These are phyloP conservation scores for Plasmodium vivax DNA, from an alignment of 169 alveolate genomes.

Conservation along the genomic window DNA sequence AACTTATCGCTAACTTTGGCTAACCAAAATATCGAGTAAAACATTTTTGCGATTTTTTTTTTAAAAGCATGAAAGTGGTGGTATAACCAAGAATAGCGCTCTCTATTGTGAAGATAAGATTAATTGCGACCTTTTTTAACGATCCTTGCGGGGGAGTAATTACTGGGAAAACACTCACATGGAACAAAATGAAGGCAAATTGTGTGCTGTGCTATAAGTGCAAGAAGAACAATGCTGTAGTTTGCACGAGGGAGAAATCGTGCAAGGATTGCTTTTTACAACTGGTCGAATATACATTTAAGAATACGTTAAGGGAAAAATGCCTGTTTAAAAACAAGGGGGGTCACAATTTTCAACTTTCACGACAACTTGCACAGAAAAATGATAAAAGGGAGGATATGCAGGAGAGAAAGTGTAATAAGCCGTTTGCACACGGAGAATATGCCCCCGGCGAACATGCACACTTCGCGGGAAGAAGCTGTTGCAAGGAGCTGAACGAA, in stretches of 20 bases:
- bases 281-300: conserved; percentile 69
- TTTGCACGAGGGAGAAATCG: conserved; percentile 55
- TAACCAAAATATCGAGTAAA: background rate
- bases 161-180: background rate
- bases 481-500: background rate
- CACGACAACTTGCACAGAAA: background rate
- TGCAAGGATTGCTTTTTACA: conserved; percentile 60
- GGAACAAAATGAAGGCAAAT: background rate
- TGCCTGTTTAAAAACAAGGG: conserved; percentile 67
- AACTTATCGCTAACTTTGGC: background rate
- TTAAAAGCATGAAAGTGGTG: background rate
- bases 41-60: background rate
- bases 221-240: conserved; percentile 52
- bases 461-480: background rate
- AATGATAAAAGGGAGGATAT: conserved; percentile 5
- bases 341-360: background rate
- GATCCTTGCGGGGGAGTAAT: conserved; percentile 4
- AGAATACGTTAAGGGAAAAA: conserved; percentile 73
- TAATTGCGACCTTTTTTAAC: background rate
- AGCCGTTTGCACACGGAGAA: background rate
- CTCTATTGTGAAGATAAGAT: background rate
- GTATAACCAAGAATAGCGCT: background rate
- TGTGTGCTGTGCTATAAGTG: conserved; percentile 47
- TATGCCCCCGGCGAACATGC: background rate
- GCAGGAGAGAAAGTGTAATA: background rate